Conservation (phyloP, 2,329 filamentous ascomycete genomes). For the Penicillium brevicompactum region DNA sequence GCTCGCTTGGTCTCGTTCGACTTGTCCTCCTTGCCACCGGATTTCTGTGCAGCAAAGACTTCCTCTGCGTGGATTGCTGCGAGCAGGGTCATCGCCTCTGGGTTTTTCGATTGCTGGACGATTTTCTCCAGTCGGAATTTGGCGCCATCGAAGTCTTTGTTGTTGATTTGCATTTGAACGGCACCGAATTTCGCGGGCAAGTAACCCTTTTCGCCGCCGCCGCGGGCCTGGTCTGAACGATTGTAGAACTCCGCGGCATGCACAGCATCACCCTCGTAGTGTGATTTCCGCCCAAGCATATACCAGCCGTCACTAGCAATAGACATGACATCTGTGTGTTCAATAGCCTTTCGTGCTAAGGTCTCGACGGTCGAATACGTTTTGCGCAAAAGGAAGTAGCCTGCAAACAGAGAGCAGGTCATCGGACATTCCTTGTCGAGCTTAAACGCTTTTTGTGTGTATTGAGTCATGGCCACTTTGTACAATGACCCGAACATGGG, state of each 20-base stretch:
- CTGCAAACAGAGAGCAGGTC: slow-evolving; percentile 85
- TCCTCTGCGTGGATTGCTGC: slow-evolving; percentile 94
- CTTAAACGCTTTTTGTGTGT: slow-evolving; percentile 92
- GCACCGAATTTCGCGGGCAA: slow-evolving; percentile 93
- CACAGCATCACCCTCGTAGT: slow-evolving; percentile 74
- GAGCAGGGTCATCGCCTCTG: slow-evolving; percentile 89
- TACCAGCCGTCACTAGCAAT: slow-evolving; percentile 99
- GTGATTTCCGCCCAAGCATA: slow-evolving; percentile 85
- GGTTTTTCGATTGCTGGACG: slow-evolving; percentile 76
- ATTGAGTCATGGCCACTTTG: slow-evolving; percentile 91
- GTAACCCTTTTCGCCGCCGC: slow-evolving; percentile 86
- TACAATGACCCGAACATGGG: slow-evolving; percentile 83
- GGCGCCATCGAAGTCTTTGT: slow-evolving; percentile 83
- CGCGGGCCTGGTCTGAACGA: slow-evolving; percentile 86
- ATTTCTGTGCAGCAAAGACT: slow-evolving; percentile 76
- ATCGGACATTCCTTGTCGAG: slow-evolving; percentile 87
- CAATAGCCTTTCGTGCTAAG: slow-evolving; percentile 88
- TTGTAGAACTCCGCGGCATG: slow-evolving; percentile 85
- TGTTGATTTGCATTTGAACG: slow-evolving; percentile 83
- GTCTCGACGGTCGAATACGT: slow-evolving; percentile 79
- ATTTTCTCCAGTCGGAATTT: slow-evolving; percentile 95
- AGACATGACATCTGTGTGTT: slow-evolving; percentile 92
- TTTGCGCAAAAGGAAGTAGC: slow-evolving; percentile 85
- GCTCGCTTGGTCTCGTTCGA: slow-evolving; percentile 83
- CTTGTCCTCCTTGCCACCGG: slow-evolving; percentile 86